phyloP scores from a whole-genome alignment of 495 filamentous ascomycete genomes.

The Hypoxylon lienhwacheense region DNA sequence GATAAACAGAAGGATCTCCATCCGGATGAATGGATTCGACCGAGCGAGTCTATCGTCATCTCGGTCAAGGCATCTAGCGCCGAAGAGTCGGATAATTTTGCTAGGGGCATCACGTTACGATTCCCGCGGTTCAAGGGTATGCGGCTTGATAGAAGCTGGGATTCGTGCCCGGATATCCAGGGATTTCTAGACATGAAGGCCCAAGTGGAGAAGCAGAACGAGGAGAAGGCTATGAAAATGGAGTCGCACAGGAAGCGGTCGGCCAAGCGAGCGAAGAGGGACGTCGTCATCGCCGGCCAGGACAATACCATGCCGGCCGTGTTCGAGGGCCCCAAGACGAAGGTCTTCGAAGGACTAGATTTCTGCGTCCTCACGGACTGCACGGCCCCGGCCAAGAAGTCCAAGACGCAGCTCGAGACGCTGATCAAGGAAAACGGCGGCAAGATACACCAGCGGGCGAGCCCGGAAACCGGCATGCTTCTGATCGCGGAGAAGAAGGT shows the following conservation, averaged over 20 bases:
- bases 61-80: conserved; percentile 90
- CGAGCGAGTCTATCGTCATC: conserved; percentile 82
- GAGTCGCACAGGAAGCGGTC: conserved; percentile 70
- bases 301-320: conserved; percentile 49
- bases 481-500: conserved; percentile 81
- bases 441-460: conserved; percentile 73
- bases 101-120: conserved; percentile 74
- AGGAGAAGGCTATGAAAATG: conserved; percentile 74
- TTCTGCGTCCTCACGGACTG: conserved; percentile 67
- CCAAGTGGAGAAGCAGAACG: conserved; percentile 69
- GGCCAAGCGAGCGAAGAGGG: conserved; percentile 65
- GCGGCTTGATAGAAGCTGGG: conserved; percentile 82
- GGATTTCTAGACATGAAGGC: conserved; percentile 75
- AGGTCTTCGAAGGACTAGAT: conserved; percentile 68
- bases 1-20: conserved; percentile 69
- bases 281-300: conserved; percentile 72
- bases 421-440: conserved; percentile 88
- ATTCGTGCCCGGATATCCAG: conserved; percentile 70
- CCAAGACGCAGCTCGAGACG: conserved; percentile 80
- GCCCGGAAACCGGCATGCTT: conserved; percentile 60
- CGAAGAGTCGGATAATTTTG: conserved; percentile 71
- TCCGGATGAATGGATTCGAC: conserved; percentile 93
- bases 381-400: conserved; percentile 58
- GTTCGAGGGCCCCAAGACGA: conserved; percentile 55
- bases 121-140: conserved; percentile 90